Evolutionary conservation across 495 filamentous ascomycete genomes (phyloP).

Genomic region (Talaromyces thailandensis): DNA sequence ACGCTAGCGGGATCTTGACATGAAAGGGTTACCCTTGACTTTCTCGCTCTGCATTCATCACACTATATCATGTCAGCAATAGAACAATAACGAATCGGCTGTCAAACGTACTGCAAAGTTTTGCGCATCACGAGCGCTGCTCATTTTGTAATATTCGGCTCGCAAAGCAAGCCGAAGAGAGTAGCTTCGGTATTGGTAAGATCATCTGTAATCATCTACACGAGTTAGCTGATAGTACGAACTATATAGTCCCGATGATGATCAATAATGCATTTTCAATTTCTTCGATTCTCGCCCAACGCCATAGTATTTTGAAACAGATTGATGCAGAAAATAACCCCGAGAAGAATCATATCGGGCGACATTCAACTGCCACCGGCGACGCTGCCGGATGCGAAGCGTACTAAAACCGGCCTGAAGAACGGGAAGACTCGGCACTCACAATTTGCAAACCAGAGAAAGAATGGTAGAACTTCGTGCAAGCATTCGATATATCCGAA

Average conservation of each 20-base stretch:
- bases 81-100: background rate
- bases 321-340: background rate
- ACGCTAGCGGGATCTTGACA: background rate
- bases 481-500: background rate
- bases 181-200: background rate
- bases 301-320: background rate
- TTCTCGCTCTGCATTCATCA: conserved; percentile 41
- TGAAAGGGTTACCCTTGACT: conserved; percentile 30
- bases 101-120: conserved; percentile 35
- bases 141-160: conserved; percentile 22
- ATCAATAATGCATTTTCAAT: background rate
- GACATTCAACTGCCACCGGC: background rate
- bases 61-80: conserved; percentile 18
- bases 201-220: conserved; percentile 2
- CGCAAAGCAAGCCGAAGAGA: conserved; percentile 1
- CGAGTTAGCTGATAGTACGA: background rate
- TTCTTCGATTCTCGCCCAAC: background rate
- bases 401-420: background rate
- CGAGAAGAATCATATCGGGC: background rate
- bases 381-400: background rate
- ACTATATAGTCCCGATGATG: background rate
- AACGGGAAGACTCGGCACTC: background rate
- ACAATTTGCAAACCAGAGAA: background rate
- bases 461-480: background rate
- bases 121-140: conserved; percentile 39